Base-by-base conservation (phyloP, 306 rosid genomes). In the Corylus heterophylla region DNA sequence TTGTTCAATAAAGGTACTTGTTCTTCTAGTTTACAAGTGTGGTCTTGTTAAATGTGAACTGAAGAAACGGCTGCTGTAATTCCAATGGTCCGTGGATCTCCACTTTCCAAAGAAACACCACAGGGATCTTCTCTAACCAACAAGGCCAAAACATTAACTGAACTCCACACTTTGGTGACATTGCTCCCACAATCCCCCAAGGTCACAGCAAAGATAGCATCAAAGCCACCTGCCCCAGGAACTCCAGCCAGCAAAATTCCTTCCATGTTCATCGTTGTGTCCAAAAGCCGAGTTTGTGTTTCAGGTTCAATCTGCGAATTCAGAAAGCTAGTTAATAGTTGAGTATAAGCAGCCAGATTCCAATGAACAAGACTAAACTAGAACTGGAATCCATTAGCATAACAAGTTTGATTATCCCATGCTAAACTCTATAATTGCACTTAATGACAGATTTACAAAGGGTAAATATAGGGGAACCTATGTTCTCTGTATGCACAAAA, bases 191-290 rank as follows among this genome's bases (percentile, higher is more conserved):
- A 83, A 83, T 85, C 86, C 78, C 99, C 98, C 70, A 95, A 81
- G 62, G 92, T 89, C 77, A 95, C 96, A 14, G 96, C 92, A 56
- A 93, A 95, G 74, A 95, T 85, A 0, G 99, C 99, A 87, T 95
- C 99, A 64, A 85, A 95, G 78, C 99, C 99, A 83, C 99, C 99
- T 47, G 98, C 98, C 74, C 98, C 99, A 39, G 99, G 99, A 85
- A 95, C 98, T 82, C 99, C 99, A 68, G 97, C 97, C 80, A 95
- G 84, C 84, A 95, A 74, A 48, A 95, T 92, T 67, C 99, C 99
- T 89, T 92, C 99, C 93, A 91, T 86, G 79, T 87, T 88, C 96
- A 91, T 84, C 35, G 98, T 91, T 64, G 94, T 85, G 72, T 95
- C 91, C 81, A 95, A 79, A 87, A 95, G 98, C 71, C 25, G 89